Conservation (phyloP, 106 monocot genomes). For the Dioscorea zingiberensis region DNA sequence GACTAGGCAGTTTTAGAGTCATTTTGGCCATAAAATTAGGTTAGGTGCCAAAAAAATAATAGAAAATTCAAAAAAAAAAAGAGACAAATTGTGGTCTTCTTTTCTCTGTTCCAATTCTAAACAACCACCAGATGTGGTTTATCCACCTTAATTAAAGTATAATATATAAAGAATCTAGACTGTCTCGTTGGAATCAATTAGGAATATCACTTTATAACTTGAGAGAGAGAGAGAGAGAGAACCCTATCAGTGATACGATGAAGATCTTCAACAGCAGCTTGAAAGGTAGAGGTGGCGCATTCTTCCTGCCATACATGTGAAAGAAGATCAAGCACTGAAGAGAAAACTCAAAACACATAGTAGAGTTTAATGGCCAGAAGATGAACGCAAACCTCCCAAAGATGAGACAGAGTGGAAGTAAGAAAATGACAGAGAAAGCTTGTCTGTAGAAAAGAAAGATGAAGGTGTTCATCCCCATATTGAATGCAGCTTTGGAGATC, state of each 20-base stretch:
- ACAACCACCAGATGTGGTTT: no score
- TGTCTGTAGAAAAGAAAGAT: constrained; percentile 20
- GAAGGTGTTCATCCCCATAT: constrained; percentile 8
- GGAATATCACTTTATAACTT: no score
- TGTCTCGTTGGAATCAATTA: no score
- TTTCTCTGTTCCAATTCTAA: background rate
- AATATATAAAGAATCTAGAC: background rate
- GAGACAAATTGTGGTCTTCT: no score
- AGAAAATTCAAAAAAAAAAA: no score
- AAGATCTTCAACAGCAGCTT: constrained; percentile 20
- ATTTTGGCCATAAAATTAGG: no score
- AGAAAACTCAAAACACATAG: no score
- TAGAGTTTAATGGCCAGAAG: background rate
- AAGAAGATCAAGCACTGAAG: background rate
- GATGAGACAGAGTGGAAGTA: constrained; percentile 13
- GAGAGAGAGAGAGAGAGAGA: no score
- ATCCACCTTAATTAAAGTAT: no score
- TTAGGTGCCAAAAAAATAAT: no score
- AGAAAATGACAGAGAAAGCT: constrained; percentile 8
- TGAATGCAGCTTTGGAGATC: constrained; percentile 10
- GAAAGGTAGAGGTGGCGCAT: constrained; percentile 11
- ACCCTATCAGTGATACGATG: constrained; percentile 20
- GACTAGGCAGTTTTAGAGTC: no score
- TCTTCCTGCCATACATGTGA: constrained; percentile 8
- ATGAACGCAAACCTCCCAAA: constrained; percentile 18